A percentile compares a stretch with the other conserved stretches of the same genome.
Conservation (phyloP, 2,329 filamentous ascomycete species). For the Colletotrichum sansevieriae region DNA sequence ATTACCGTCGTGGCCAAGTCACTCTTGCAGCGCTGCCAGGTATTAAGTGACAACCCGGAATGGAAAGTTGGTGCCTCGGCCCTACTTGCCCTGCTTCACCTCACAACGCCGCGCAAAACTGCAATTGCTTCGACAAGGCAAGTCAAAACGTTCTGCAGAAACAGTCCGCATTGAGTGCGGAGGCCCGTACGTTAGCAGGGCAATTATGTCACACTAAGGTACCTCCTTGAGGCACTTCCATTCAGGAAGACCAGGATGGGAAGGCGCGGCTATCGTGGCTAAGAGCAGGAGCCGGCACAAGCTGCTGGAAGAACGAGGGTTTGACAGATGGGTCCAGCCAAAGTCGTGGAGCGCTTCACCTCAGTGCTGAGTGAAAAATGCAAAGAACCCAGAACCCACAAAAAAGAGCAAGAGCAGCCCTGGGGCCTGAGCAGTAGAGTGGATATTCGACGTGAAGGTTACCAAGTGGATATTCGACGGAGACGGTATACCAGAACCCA, state of each 20-base stretch:
- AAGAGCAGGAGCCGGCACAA: neutral
- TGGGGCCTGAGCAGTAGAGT: too few species aligned
- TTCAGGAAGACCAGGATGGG: too few species aligned
- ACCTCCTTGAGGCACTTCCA: too few species aligned
- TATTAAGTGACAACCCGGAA: neutral
- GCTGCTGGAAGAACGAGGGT: conserved; percentile 14
- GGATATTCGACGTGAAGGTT: too few species aligned
- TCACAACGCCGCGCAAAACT: conserved; percentile 3
- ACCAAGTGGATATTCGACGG: neutral
- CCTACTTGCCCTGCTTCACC: neutral
- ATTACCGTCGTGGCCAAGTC: conserved; percentile 11
- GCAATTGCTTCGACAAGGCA: conserved; percentile 2
- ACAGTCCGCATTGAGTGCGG: conserved; percentile 32
- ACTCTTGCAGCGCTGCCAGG: neutral
- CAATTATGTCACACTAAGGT: too few species aligned
- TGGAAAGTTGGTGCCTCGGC: neutral
- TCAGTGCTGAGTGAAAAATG: too few species aligned
- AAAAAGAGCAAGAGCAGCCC: too few species aligned
- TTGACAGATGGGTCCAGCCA: conserved; percentile 32
- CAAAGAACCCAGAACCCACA: too few species aligned
- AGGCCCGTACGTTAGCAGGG: conserved; percentile 3
- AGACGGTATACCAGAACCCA: neutral
- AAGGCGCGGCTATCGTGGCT: too few species aligned
- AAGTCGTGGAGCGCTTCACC: neutral
- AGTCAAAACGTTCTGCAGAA: neutral